Conservation (phyloP, 495 filamentous ascomycete genomes). For the Rusavskia elegans region DNA sequence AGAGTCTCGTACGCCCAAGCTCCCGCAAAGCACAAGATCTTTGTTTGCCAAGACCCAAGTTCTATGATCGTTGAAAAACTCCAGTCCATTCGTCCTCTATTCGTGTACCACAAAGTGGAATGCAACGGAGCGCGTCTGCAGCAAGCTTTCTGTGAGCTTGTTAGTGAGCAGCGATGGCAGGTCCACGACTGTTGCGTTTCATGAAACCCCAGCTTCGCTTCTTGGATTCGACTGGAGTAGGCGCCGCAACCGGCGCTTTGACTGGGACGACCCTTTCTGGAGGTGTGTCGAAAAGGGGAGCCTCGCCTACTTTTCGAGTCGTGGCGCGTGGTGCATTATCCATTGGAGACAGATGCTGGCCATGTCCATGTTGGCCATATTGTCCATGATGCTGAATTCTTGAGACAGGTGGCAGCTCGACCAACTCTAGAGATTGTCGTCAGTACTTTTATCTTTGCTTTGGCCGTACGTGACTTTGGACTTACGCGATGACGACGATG, state of each 20-base stretch:
- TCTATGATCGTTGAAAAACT: not conserved
- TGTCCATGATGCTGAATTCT: not conserved
- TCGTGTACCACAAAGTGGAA: too few species aligned
- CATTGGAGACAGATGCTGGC: not conserved
- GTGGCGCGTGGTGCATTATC: constrained; percentile 5
- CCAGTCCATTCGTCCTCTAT: too few species aligned
- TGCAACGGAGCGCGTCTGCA: too few species aligned
- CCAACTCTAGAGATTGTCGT: not conserved
- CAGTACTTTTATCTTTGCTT: not conserved
- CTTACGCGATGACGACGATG: constrained; percentile 14
- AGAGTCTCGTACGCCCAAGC: not conserved
- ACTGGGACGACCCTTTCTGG: not conserved
- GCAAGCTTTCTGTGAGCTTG: not conserved
- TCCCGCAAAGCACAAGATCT: not conserved
- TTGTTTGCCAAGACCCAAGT: not conserved
- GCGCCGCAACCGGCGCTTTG: not conserved
- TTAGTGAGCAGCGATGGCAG: constrained; percentile 3
- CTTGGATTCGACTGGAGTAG: not conserved
- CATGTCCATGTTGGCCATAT: not conserved
- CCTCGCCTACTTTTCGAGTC: constrained; percentile 16
- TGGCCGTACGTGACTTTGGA: not conserved
- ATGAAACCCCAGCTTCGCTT: constrained; percentile 4
- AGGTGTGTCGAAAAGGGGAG: constrained; percentile 9
- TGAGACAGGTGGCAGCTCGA: not conserved
- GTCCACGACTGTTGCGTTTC: not conserved